Base-by-base conservation (phyloP, 2,329 filamentous ascomycete species). In the Endoconidiophora polonica region DNA sequence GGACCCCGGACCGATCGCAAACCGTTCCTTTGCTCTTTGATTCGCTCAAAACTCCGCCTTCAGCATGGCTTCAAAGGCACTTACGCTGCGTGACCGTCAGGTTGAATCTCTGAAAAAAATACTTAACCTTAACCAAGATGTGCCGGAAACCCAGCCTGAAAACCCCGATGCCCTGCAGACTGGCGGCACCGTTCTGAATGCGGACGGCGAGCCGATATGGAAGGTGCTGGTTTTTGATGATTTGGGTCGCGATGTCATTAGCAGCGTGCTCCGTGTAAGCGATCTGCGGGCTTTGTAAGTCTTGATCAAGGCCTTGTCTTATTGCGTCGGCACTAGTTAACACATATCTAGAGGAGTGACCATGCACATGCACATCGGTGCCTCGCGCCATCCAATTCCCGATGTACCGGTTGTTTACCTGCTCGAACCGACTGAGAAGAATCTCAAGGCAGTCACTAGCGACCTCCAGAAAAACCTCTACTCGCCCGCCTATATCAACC, bases 191-290 rank as follows among this genome's bases (percentile, higher is more conserved):
- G 83, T 95, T 48, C 69, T 94, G 54, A 87, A 87, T 57, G 74
- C 85, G 44, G 82, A 93, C 58, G 87, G 88, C 55, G 86, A 94
- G 59, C 88, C 90, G 1, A 88, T 95, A 68, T 96, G 90, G 90
- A 96, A 96, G 65, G 85, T 96, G 5, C 71, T 98, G 48, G 86
- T 98, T 7, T 96, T 98, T 62, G 93, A 98, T 65, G 83, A 90
- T 58, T 65, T 81, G 3, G 91, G 90, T 44, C 76, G 88, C 63
- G 88, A 96, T 74, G 85, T 98, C 53, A 95, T 98, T 60, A 95
- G 87, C 68, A 95, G 88, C 60, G 88, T 98, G 2, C 71, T 98
- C 56, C 77, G 88, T 53, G 91, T 98, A 55, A 94, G 87, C 61
- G 91, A 98, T 66, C 69, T 98, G 61, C 76, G 93, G 55, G 77